Evolutionary conservation across 129 eudicot species (phyloP).

Genomic region (Logfia minima): DNA sequence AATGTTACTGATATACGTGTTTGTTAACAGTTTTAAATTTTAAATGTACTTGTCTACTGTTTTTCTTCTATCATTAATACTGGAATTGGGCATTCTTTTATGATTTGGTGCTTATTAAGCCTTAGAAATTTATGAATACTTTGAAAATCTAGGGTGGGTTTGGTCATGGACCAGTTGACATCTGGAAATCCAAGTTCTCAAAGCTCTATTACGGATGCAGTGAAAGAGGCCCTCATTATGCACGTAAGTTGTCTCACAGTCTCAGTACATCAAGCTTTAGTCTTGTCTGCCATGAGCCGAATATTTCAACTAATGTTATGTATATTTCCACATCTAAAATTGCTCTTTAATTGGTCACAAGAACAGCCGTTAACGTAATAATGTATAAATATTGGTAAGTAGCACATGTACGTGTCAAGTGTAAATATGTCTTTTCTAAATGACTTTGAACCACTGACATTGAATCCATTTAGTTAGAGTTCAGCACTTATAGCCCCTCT

Average conservation of each 20-base stretch:
- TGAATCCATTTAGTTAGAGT: slow-evolving; percentile 18
- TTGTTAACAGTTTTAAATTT: background rate
- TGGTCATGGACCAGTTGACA: slow-evolving; percentile 64
- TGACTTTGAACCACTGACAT: background rate
- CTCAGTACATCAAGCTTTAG: slow-evolving; percentile 6
- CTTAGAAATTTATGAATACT: background rate
- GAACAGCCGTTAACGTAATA: background rate
- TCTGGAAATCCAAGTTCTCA: slow-evolving; percentile 80
- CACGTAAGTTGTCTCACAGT: slow-evolving; percentile 63
- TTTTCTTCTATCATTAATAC: background rate
- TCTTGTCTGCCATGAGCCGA: background rate
- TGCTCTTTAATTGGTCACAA: slow-evolving; percentile 9
- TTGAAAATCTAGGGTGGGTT: slow-evolving; percentile 46
- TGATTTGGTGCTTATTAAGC: slow-evolving; percentile 7
- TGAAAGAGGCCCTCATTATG: slow-evolving; percentile 73
- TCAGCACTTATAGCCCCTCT: background rate
- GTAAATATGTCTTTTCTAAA: background rate
- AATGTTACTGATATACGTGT: background rate
- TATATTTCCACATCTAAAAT: background rate
- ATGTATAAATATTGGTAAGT: background rate
- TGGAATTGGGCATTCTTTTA: background rate
- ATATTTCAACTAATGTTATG: background rate
- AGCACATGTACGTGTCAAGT: background rate
- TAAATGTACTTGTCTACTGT: background rate
- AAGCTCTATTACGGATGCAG: slow-evolving; percentile 85